These are phyloP conservation scores for Leucocoprinus birnbaumii DNA, from an alignment of 768 basidiomycete species.

Conservation along the genomic window DNA sequence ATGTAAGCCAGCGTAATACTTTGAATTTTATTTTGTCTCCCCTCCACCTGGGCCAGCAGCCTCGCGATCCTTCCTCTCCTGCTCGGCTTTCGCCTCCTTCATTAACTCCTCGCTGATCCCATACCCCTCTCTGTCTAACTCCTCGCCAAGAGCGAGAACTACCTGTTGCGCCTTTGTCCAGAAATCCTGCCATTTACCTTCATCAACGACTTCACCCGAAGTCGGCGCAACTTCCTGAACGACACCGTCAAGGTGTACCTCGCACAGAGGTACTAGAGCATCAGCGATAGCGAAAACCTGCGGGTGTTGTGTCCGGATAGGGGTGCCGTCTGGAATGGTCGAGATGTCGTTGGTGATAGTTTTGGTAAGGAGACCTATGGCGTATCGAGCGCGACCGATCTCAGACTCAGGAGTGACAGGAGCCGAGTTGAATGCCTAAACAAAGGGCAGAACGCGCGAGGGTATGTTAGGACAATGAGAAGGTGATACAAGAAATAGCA, in stretches of 20 bases:
- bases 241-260: conserved; percentile 2
- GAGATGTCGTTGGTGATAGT: conserved; percentile 3
- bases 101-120: not conserved
- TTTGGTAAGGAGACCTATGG: not conserved
- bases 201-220: not conserved
- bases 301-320: not conserved
- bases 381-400: conserved; percentile 10
- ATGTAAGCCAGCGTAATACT: no score
- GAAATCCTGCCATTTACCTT: conserved; percentile 13
- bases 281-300: conserved; percentile 7
- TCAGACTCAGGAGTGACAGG: conserved; percentile 7
- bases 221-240: not conserved
- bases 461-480: not conserved
- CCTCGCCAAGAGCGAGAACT: conserved; percentile 2
- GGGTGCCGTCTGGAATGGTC: conserved; percentile 1
- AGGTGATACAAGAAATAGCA: not conserved
- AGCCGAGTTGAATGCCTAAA: conserved; percentile 8
- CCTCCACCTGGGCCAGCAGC: not conserved
- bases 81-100: not conserved
- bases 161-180: conserved; percentile 8
- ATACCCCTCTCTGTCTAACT: conserved; percentile 10
- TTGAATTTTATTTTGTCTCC: not conserved
- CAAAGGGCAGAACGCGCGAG: not conserved
- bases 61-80: not conserved
- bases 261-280: conserved; percentile 4